A percentile compares a stretch with the other conserved stretches of the same genome.
These are phyloP conservation scores for Helicocarpus griseus DNA, from an alignment of 2,329 filamentous ascomycete genomes.

Conservation along the genomic window DNA sequence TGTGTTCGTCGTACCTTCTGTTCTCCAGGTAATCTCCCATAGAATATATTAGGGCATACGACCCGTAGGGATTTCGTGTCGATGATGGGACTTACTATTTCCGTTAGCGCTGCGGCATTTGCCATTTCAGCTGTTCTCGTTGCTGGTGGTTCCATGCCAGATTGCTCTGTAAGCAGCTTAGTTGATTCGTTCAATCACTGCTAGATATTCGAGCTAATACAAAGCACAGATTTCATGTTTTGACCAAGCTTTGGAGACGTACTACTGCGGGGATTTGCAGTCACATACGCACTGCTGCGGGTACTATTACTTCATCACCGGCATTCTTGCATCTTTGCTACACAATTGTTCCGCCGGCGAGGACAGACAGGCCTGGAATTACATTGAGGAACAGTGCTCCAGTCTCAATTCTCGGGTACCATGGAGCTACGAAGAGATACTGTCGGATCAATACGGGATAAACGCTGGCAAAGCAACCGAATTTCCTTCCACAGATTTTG, in stretches of 20 bases:
- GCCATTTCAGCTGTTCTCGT: no score
- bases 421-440: not conserved
- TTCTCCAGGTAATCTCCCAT: no score
- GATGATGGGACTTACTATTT: no score
- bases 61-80: no score
- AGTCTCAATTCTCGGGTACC: not conserved
- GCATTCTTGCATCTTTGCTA: not conserved
- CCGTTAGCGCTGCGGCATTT: no score
- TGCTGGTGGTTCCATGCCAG: no score
- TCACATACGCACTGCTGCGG: not conserved
- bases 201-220: not conserved
- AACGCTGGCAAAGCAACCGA: not conserved
- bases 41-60: no score
- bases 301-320: not conserved
- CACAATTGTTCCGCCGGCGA: not conserved
- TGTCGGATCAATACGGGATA: not conserved
- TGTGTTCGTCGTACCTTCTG: no score
- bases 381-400: not conserved
- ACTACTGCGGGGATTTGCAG: not conserved
- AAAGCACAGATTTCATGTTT: not conserved
- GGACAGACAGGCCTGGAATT: not conserved
- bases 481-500: not conserved
- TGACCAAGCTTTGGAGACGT: not conserved
- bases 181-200: not conserved
- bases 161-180: not conserved